These are phyloP conservation scores for Yarrowia alimentaria DNA, from an alignment of 805 yeast genomes.

Conservation along the genomic window DNA sequence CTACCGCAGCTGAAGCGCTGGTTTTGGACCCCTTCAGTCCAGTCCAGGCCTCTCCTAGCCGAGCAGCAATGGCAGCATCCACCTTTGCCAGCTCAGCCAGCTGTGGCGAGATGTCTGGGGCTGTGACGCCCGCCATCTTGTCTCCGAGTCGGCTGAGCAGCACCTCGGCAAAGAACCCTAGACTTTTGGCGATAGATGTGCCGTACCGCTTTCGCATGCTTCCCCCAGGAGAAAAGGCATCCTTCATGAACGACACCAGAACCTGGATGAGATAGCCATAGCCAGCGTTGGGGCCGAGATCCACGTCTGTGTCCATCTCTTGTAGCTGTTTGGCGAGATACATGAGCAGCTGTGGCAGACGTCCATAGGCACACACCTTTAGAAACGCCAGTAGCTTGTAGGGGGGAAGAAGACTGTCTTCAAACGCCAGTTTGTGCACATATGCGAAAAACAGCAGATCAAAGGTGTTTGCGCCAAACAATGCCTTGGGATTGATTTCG, in stretches of 20 bases:
- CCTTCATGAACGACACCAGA: slow-evolving; percentile 23
- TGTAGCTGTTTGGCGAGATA: slow-evolving; percentile 13
- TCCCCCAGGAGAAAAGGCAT: slow-evolving; percentile 19
- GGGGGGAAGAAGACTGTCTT: slow-evolving; percentile 6
- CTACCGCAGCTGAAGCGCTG: background rate
- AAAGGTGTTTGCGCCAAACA: slow-evolving; percentile 15
- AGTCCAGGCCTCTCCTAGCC: slow-evolving; percentile 10
- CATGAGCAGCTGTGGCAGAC: slow-evolving; percentile 21
- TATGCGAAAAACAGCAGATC: slow-evolving; percentile 15
- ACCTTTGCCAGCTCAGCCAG: slow-evolving; percentile 14
- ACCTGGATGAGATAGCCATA: slow-evolving; percentile 7
- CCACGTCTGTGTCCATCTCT: slow-evolving; percentile 13
- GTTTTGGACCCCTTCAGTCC: slow-evolving; percentile 17
- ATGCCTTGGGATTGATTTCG: slow-evolving; percentile 20
- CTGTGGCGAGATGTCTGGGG: slow-evolving; percentile 4
- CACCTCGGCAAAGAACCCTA: slow-evolving; percentile 8
- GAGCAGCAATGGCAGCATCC: slow-evolving; percentile 1
- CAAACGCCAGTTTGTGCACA: slow-evolving; percentile 21
- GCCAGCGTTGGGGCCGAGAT: slow-evolving; percentile 10
- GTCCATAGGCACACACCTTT: slow-evolving; percentile 5
- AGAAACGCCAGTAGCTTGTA: slow-evolving; percentile 25
- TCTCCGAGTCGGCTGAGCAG: background rate
- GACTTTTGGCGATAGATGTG: background rate
- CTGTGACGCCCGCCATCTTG: background rate
- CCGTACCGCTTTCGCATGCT: slow-evolving; percentile 10